Evolutionary conservation across 139 green algal species (phyloP).

Genomic region (Ostreobium quekettii): DNA sequence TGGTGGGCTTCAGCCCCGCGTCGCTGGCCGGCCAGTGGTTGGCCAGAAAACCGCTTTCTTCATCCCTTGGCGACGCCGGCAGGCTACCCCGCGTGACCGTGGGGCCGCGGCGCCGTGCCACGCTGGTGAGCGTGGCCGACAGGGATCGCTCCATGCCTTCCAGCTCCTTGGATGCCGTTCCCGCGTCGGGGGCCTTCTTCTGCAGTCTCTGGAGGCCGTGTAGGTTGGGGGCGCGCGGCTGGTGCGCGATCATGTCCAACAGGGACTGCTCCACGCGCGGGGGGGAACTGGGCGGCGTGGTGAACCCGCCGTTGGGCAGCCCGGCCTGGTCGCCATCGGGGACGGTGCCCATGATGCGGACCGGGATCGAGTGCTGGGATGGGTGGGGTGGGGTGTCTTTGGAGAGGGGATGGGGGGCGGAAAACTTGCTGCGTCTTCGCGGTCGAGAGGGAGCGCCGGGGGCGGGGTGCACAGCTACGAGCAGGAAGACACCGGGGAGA

Average conservation of each 20-base stretch:
- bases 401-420: too few species aligned
- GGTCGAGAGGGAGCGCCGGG: too few species aligned
- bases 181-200: not conserved
- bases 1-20: slow-evolving; percentile 58
- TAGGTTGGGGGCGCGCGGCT: slow-evolving; percentile 4
- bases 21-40: slow-evolving; percentile 27
- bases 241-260: not conserved
- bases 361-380: too few species aligned
- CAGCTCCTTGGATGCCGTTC: not conserved
- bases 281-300: not conserved
- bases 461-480: too few species aligned
- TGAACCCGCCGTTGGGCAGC: too few species aligned
- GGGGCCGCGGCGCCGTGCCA: not conserved
- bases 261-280: slow-evolving; percentile 1
- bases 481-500: too few species aligned
- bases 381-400: too few species aligned
- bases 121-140: slow-evolving; percentile 4
- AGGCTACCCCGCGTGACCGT: slow-evolving; percentile 7
- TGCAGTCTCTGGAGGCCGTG: slow-evolving; percentile 7
- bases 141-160: not conserved
- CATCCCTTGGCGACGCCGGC: not conserved
- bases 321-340: too few species aligned
- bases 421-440: too few species aligned
- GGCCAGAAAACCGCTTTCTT: slow-evolving; percentile 10
- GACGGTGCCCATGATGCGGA: too few species aligned